These are phyloP conservation scores for Trametes villosa DNA, from an alignment of 768 basidiomycete genomes.

Conservation along the genomic window DNA sequence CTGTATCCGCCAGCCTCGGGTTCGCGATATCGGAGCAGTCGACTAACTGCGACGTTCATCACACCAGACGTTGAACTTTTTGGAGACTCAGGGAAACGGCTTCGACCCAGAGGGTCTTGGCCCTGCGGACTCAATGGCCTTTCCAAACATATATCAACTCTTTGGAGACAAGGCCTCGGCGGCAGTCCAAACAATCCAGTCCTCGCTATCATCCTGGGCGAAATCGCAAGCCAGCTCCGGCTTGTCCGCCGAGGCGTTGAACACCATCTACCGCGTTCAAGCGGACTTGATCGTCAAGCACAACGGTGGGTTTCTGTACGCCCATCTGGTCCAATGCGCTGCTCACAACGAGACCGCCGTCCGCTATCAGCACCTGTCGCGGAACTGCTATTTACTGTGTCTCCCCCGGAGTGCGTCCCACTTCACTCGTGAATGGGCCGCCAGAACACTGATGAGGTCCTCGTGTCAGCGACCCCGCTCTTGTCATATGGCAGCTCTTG, in stretches of 20 bases:
- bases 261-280: conserved; percentile 47
- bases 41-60: neutral
- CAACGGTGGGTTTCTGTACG: conserved; percentile 36
- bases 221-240: conserved; percentile 45
- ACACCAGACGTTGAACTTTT: conserved; percentile 4
- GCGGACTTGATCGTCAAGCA: conserved; percentile 50
- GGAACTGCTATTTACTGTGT: conserved; percentile 51
- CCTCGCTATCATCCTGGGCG: conserved; percentile 47
- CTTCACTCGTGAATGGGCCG: no score
- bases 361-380: conserved; percentile 44
- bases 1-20: no score
- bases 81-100: conserved; percentile 9
- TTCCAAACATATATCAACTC: conserved; percentile 54
- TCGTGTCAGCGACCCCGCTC: conserved; percentile 45
- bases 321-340: neutral
- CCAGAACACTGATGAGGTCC: neutral
- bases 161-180: conserved; percentile 41
- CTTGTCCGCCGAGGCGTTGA: conserved; percentile 45
- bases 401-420: conserved; percentile 46
- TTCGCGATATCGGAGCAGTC: neutral
- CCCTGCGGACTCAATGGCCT: conserved; percentile 50
- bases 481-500: conserved; percentile 56
- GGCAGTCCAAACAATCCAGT: conserved; percentile 38
- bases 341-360: neutral
- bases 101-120: conserved; percentile 12